Evolutionary conservation across 257 asterid genomes (phyloP), one percentile per base, ranked within the genome.

Genomic region (Datura wrightii): DNA sequence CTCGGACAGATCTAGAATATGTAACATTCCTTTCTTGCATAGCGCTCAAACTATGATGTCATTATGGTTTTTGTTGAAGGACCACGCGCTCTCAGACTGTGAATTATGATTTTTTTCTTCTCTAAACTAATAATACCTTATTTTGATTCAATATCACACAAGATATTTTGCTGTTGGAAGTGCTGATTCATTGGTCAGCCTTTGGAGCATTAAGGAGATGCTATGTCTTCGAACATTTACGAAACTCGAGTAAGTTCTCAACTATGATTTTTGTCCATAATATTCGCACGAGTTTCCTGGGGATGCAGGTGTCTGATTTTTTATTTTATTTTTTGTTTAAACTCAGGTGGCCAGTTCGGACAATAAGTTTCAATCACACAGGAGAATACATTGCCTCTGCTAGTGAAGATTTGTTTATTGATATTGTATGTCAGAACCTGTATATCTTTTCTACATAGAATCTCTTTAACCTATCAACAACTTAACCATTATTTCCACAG

Each of bases 321-420:
- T 71, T 2, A 3, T 6, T 19, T 3, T 3, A 2, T 3, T 18
- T 1, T 71, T 16, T 19, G 13, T 76, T 19, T 10, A 24, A 24
- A 14, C 44, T 84, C 92, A 97, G 99, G 89, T 95, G 98, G 97
- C 99, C 99, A 53, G 98, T 97, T 76, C 95, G 99, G 85, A 97
- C 98, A 37, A 92, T 97, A 87, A 95, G 99, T 89, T 97, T 97
- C 91, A 95, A 92, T 87, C 92, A 92, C 91, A 92, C 96, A 2
- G 99, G 99, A 80, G 99, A 97, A 62, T 97, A 91, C 87, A 92
- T 97, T 81, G 99, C 98, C 79, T 94, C 97, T 50, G 99, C 99
- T 83, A 95, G 98, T 84, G 98, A 95, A 87, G 99, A 97, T 88
- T 85, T 97, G 92, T 94, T 97, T 89, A 91, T 97, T 42, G 98